These are phyloP conservation scores for Phytophthora kernoviae DNA, from an alignment of 352 stramenopile species.

Conservation along the genomic window DNA sequence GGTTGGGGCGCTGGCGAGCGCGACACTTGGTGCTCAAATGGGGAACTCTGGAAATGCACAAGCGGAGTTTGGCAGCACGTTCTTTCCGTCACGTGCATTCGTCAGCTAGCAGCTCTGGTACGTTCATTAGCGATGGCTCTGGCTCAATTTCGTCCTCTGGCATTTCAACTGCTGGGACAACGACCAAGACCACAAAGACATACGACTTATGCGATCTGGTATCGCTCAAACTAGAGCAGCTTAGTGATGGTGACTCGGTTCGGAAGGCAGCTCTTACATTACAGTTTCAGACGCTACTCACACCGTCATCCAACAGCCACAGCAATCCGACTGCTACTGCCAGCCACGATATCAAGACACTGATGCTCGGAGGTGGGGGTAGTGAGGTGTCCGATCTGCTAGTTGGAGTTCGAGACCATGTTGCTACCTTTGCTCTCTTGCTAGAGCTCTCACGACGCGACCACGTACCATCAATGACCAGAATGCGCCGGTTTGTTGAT, in stretches of 20 bases:
- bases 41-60: slow-evolving; percentile 62
- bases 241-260: slow-evolving; percentile 51
- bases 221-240: slow-evolving; percentile 53
- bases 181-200: slow-evolving; percentile 21
- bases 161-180: slow-evolving; percentile 1
- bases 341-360: slow-evolving; percentile 52
- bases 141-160: slow-evolving; percentile 9
- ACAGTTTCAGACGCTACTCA: slow-evolving; percentile 51
- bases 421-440: slow-evolving; percentile 63
- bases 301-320: slow-evolving; percentile 20
- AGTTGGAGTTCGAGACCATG: slow-evolving; percentile 40
- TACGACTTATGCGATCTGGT: slow-evolving; percentile 57
- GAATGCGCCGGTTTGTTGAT: slow-evolving; percentile 50
- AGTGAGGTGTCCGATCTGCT: slow-evolving; percentile 37
- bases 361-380: slow-evolving; percentile 50
- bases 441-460: slow-evolving; percentile 52
- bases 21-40: slow-evolving; percentile 54
- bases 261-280: slow-evolving; percentile 54
- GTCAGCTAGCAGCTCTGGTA: slow-evolving; percentile 7
- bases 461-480: slow-evolving; percentile 32
- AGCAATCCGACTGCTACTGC: slow-evolving; percentile 18
- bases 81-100: slow-evolving; percentile 38
- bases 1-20: slow-evolving; percentile 62
- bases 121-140: slow-evolving; percentile 8
- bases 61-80: slow-evolving; percentile 28